A percentile compares a stretch with the other conserved stretches of the same genome.
These are phyloP conservation scores for Aegilops longissima DNA, from an alignment of 176 grass and related monocot genomes.

Conservation along the genomic window DNA sequence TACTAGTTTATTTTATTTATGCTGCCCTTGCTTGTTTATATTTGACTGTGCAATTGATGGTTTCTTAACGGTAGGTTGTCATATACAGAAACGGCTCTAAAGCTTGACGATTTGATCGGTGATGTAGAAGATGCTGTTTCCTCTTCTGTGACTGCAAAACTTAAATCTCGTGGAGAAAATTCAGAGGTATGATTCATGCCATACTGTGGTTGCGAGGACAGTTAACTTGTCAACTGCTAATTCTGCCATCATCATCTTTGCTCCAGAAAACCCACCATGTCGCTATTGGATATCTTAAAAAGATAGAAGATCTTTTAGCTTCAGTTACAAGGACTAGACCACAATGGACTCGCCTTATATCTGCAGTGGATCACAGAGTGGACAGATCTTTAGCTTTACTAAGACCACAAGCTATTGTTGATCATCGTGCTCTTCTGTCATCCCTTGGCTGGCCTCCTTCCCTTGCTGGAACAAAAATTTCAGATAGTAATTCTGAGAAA, in stretches of 20 bases:
- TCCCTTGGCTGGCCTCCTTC: constrained; percentile 90
- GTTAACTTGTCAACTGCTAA: constrained; percentile 30
- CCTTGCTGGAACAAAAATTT: constrained; percentile 54
- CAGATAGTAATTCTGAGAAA: constrained; percentile 47
- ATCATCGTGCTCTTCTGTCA: constrained; percentile 71
- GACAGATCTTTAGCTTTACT: constrained; percentile 86
- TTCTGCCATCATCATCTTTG: constrained; percentile 1
- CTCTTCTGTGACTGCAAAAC: constrained; percentile 68
- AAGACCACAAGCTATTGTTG: constrained; percentile 89
- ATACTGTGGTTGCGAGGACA: constrained; percentile 10
- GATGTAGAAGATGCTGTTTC: constrained; percentile 85
- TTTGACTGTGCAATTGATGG: constrained; percentile 29
- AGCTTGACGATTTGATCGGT: constrained; percentile 82
- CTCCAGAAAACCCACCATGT: constrained; percentile 53
- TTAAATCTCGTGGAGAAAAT: constrained; percentile 54
- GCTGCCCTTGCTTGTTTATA: constrained; percentile 19
- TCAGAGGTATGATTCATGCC: constrained; percentile 55
- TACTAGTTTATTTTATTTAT: not conserved
- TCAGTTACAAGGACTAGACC: constrained; percentile 60
- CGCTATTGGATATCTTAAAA: constrained; percentile 65
- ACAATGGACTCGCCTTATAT: constrained; percentile 71
- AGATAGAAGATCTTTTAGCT: constrained; percentile 72
- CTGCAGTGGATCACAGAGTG: constrained; percentile 85
- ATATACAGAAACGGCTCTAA: constrained; percentile 79
- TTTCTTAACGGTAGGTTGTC: constrained; percentile 44